Percentiles rank a stretch among this genome's conserved stretches.
These are phyloP conservation scores for Juglanconis juglandina DNA, from an alignment of 2,329 filamentous ascomycete species.

Conservation along the genomic window DNA sequence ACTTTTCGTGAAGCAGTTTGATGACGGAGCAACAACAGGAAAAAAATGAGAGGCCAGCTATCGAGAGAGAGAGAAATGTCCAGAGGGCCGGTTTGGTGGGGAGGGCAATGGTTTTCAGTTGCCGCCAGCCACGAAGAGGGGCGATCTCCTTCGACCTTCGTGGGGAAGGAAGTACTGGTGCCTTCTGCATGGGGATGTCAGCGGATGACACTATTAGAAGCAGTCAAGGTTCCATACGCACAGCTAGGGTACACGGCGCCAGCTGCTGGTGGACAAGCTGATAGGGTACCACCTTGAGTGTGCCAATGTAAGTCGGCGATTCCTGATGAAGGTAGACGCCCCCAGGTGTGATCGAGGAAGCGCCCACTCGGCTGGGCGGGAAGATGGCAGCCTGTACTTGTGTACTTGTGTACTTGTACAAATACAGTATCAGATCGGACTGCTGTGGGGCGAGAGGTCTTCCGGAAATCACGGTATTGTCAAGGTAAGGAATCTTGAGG, in stretches of 20 bases:
- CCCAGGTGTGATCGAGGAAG: conserved; percentile 33
- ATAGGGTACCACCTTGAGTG: conserved; percentile 37
- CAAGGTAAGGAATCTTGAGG: background rate
- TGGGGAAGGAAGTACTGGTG: conserved; percentile 15
- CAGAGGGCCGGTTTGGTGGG: conserved; percentile 34
- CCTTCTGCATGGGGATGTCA: conserved; percentile 37
- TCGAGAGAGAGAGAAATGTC: conserved; percentile 40
- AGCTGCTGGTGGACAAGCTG: conserved; percentile 32
- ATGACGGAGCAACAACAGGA: conserved; percentile 28
- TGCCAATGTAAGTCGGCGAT: conserved; percentile 39
- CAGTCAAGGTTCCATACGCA: conserved; percentile 38
- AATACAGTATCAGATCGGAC: conserved; percentile 5
- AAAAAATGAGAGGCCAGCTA: conserved; percentile 54
- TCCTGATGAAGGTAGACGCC: conserved; percentile 44
- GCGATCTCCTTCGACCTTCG: conserved; percentile 31
- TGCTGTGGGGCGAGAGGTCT: background rate
- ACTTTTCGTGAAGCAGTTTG: conserved; percentile 26
- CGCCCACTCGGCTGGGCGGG: conserved; percentile 25
- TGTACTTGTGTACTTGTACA: background rate
- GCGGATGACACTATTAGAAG: conserved; percentile 32
- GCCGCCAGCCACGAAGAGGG: conserved; percentile 32
- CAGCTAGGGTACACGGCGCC: conserved; percentile 35
- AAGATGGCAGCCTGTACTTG: background rate
- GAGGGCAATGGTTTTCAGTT: conserved; percentile 52
- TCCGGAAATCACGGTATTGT: too few relatives aligned